Evolutionary conservation across 177 flowering plant genomes (phyloP).

Genomic region (Telopea speciosissima): DNA sequence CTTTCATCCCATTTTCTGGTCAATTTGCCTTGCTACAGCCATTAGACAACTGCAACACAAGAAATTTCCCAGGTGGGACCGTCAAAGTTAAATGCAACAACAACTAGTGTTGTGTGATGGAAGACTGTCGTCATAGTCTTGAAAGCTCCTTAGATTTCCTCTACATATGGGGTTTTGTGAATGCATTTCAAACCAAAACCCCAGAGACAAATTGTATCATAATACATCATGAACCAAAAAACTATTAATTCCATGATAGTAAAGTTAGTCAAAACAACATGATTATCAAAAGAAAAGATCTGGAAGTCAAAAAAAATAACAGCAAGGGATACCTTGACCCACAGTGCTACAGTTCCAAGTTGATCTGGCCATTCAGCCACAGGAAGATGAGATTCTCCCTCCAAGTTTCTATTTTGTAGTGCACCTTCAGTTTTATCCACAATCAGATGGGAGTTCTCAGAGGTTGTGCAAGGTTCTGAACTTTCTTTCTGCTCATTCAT

Average conservation of each 20-base stretch:
- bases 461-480: slow-evolving; percentile 24
- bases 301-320: slow-evolving; percentile 1
- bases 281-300: background rate
- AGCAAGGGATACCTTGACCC: slow-evolving; percentile 71
- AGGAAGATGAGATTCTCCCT: slow-evolving; percentile 28
- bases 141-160: background rate
- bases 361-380: slow-evolving; percentile 47
- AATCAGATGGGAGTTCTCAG: slow-evolving; percentile 26
- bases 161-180: background rate
- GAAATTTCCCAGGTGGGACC: background rate
- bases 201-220: background rate
- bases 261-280: background rate
- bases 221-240: background rate
- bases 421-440: slow-evolving; percentile 41
- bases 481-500: slow-evolving; percentile 22
- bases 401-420: slow-evolving; percentile 24
- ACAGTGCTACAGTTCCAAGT: slow-evolving; percentile 66
- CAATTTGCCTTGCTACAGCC: background rate
- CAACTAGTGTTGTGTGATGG: background rate
- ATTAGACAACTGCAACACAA: background rate
- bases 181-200: background rate
- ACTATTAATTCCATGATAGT: background rate
- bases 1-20: background rate
- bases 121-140: background rate
- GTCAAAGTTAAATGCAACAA: background rate